Evolutionary conservation across 768 basidiomycete genomes (phyloP), one percentile per base, ranked within the genome.

Genomic region (Hericium rajendrae): DNA sequence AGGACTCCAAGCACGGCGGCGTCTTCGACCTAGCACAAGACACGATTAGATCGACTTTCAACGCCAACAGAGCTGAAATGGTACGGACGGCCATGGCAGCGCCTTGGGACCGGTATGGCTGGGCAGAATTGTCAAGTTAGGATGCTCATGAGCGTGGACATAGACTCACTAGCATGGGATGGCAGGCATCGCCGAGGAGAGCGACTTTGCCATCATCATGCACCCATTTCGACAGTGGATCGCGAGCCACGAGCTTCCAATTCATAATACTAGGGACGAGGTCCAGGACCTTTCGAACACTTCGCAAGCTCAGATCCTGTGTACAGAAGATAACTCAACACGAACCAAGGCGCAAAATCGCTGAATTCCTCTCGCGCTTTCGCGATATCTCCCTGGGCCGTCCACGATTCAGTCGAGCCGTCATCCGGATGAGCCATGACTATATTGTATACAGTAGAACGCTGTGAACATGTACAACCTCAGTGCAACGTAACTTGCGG

Each of bases 71-170:
- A 2, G 9, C 32, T 32, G 32, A 48, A 11, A 26, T 15, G 15
- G 20, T 15, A 50, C 55, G 22, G 28, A 57, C 56, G 24, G 67
- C 67, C 67, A 68, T 68, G 6, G 66, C 67, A 16, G 66, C 65
- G 8, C 67, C 67, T 53, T 68, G 67, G 2, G 67, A 66, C 11
- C 67, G 63, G 55, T 68, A 68, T 10, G 67, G 67, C 64, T 59
- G 32, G 2, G 5, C 6, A 6, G 32, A 32, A 32, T 1, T 6
- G 5, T 32, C 2, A 9, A 9, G 46, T 9, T 24, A 37, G 18
- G 28, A 53, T 15, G 16, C 16, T 38, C 24, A 12, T 24, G 20
- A 18, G n/a, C 18, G 16, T 22, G 8, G 5, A 3, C 9, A 40
- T 18, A 10, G 46, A 20, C 57, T 5, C 32, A 58, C 57, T 12